Evolutionary conservation across 192 early-diverging fungal species (phyloP), one percentile per base, ranked within the genome.

Genomic region (Martensiomyces pterosporus): DNA sequence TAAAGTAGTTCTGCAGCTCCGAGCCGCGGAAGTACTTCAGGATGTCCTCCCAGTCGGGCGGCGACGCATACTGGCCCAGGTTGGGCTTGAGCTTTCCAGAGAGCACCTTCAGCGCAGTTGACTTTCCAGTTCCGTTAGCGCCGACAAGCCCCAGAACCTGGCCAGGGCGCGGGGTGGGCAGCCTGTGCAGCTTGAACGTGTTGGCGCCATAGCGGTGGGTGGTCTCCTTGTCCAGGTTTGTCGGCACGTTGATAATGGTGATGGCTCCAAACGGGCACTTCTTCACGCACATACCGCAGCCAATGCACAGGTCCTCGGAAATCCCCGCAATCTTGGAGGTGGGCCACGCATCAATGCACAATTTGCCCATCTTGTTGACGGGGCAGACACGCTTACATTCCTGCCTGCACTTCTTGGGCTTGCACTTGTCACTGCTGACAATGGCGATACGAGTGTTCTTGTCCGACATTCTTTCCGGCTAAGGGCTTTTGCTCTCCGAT

Each of bases 1-100:
- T 96, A 60, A 98, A 98, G 79, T 92, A 98, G 82, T 96, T 98
- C 72, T 98, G 95, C 68, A 98, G 74, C 75, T 95, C 95, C 26
- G 85, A 89, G 45, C 95, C 95, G 51, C 95, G 88, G 81, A 98
- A 98, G 60, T 94, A 81, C 67, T 87, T 91, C 32, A 98, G 67
- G 52, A 98, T 93, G 61, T 94, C 93, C 64, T 94, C 83, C 93
- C 93, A 97, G 57, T 97, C 92, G 17, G 93, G 92, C 38, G 91
- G 86, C 54, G 85, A 59, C 7, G 81, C 83, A 50, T 80, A 98
- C 23, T 75, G 53, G 19, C 95, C 95, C 71, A 98, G 80, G 64
- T 98, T 98, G 27, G 95, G 95, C 83, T 98, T 98, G 56, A 91
- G 74, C 68, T 88, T 88, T 38, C 93, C 92, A 13, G 88, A 81